Conservation (phyloP, 768 basidiomycete species). For the Steccherinum ochraceum region DNA sequence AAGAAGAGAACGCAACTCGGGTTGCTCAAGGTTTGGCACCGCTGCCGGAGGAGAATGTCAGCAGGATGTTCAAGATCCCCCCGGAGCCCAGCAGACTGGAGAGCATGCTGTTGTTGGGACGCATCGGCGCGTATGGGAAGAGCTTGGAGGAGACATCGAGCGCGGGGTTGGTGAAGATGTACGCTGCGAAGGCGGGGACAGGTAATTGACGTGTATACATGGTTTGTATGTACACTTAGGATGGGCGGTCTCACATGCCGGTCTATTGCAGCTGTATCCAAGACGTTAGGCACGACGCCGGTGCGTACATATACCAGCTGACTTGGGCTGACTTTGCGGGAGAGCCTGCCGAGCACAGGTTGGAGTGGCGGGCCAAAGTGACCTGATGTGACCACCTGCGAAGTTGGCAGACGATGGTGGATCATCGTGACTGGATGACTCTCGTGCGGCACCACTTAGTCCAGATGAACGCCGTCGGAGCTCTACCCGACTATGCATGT, state of each 20-base stretch:
- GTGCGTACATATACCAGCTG: no score
- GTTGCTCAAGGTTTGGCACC: slow-evolving; percentile 80
- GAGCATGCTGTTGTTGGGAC: slow-evolving; percentile 78
- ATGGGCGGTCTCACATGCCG: not conserved
- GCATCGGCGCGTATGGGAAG: slow-evolving; percentile 82
- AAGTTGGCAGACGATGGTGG: no score
- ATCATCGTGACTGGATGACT: no score
- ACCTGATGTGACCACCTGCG: no score
- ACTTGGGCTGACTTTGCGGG: no score
- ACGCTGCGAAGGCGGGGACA: slow-evolving; percentile 45
- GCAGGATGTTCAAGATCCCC: slow-evolving; percentile 82
- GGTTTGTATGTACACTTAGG: not conserved
- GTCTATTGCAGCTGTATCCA: no score
- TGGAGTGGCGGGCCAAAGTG: no score
- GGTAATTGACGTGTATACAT: slow-evolving; percentile 8
- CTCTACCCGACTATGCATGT: no score
- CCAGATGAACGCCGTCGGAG: no score
- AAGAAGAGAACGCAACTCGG: slow-evolving; percentile 79
- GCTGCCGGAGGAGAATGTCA: slow-evolving; percentile 81
- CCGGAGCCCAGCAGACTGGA: slow-evolving; percentile 85
- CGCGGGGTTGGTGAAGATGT: slow-evolving; percentile 77
- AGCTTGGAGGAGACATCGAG: slow-evolving; percentile 60
- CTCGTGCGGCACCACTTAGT: no score
- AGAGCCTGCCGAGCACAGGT: no score
- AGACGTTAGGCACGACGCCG: no score